Conservation (phyloP, 2,329 filamentous ascomycete species). For the Arthrobotrys pseudoclavata region DNA sequence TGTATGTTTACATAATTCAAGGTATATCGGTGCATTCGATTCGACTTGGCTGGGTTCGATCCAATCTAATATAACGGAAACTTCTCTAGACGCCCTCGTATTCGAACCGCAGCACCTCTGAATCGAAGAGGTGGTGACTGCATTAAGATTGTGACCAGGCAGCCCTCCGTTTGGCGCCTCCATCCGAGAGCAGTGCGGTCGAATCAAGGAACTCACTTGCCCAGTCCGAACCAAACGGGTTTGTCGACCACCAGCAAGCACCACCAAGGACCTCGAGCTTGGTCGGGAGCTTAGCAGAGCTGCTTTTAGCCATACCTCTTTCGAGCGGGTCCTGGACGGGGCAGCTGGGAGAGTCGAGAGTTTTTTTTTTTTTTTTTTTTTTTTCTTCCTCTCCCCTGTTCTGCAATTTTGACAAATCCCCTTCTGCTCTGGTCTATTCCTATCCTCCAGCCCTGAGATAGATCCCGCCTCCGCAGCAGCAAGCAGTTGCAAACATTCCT, state of each 20-base stretch:
- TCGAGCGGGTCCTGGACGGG: conserved; percentile 1
- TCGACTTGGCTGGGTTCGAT: background rate
- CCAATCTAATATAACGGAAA: conserved; percentile 16
- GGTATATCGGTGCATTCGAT: no score
- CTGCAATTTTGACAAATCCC: conserved; percentile 32
- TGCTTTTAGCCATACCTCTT: conserved; percentile 22
- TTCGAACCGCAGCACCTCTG: conserved; percentile 41
- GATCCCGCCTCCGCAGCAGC: conserved; percentile 11
- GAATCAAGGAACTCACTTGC: conserved; percentile 38
- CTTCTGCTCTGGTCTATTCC: conserved; percentile 1
- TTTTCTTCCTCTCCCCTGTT: conserved; percentile 17
- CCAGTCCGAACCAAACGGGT: conserved; percentile 15
- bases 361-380: background rate
- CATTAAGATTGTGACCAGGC: conserved; percentile 21
- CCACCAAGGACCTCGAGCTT: background rate
- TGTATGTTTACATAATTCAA: background rate
- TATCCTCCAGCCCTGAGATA: conserved; percentile 16
- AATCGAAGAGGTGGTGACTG: background rate
- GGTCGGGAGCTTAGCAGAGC: conserved; percentile 16
- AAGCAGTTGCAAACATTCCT: conserved; percentile 4
- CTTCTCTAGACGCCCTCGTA: conserved; percentile 32
- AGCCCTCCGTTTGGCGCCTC: conserved; percentile 51
- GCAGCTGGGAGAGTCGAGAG: conserved; percentile 12
- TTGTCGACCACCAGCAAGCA: conserved; percentile 11
- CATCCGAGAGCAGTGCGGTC: conserved; percentile 37